These are phyloP conservation scores for Mycena alexandri DNA, from an alignment of 768 basidiomycete genomes.

Conservation along the genomic window DNA sequence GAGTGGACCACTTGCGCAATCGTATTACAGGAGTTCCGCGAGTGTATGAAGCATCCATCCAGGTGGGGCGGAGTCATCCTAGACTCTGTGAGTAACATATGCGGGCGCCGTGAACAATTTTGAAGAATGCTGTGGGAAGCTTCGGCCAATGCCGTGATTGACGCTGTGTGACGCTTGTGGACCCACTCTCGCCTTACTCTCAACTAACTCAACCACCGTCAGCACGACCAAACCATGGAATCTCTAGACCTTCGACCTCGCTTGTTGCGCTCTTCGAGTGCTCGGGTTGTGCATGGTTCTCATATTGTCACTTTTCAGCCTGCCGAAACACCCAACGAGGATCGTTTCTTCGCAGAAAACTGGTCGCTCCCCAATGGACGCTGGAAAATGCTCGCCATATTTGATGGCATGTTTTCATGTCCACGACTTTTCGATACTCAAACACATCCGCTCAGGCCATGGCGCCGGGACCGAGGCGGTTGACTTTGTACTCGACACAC, in stretches of 20 bases:
- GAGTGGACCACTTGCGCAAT: too few relatives aligned
- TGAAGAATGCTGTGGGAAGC: too few relatives aligned
- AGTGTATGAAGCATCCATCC: too few relatives aligned
- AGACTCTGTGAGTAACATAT: too few relatives aligned
- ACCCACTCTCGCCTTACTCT: too few relatives aligned
- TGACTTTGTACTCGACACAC: conserved; percentile 19
- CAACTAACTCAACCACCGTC: too few relatives aligned
- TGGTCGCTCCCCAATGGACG: conserved; percentile 22
- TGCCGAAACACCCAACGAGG: conserved; percentile 14
- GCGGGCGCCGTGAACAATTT: too few relatives aligned
- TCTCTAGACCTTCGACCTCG: background rate
- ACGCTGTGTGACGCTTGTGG: too few relatives aligned
- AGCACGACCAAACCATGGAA: background rate
- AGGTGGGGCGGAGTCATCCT: too few relatives aligned
- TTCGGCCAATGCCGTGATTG: too few relatives aligned
- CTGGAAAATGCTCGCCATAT: conserved; percentile 29
- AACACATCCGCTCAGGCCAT: conserved; percentile 23
- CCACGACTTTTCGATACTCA: background rate
- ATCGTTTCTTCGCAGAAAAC: conserved; percentile 26
- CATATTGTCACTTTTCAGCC: conserved; percentile 29
- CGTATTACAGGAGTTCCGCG: too few relatives aligned
- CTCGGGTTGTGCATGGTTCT: background rate
- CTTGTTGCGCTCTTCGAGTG: background rate
- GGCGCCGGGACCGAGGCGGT: conserved; percentile 27
- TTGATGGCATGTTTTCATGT: conserved; percentile 15